A percentile compares a stretch with the other conserved stretches of the same genome.
These are phyloP conservation scores for Apiosordaria backusii DNA, from an alignment of 495 filamentous ascomycete genomes.

Conservation along the genomic window DNA sequence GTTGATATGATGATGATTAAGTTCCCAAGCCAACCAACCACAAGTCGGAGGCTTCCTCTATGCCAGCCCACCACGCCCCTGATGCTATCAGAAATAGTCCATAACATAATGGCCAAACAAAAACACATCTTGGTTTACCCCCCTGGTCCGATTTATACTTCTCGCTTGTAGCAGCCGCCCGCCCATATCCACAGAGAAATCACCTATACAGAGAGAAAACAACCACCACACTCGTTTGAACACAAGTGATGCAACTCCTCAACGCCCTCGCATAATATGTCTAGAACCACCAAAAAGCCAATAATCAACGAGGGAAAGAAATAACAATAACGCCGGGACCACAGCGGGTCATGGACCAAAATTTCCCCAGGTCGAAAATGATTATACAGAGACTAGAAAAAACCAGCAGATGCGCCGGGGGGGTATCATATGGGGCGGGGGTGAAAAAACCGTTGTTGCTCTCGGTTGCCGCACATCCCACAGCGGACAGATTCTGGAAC, in stretches of 20 bases:
- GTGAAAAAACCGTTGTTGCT: not conserved
- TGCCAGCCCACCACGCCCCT: not conserved
- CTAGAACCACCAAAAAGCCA: conserved; percentile 1
- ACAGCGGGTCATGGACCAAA: conserved; percentile 3
- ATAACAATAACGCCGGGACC: conserved; percentile 7
- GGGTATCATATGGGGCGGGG: not conserved
- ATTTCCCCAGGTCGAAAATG: not conserved
- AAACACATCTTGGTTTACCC: not conserved
- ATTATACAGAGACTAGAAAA: conserved; percentile 10
- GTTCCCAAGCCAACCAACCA: not conserved
- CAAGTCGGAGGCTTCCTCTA: not conserved
- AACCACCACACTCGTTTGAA: not conserved
- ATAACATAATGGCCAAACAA: too few relatives aligned
- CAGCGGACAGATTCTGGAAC: not conserved
- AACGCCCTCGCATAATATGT: conserved; percentile 11
- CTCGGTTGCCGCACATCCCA: conserved; percentile 4
- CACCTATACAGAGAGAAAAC: not conserved
- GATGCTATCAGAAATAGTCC: not conserved
- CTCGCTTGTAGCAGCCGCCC: not conserved
- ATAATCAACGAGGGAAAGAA: not conserved
- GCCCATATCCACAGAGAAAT: not conserved
- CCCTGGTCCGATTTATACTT: not conserved
- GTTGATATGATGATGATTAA: not conserved
- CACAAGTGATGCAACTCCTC: not conserved
- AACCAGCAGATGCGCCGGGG: conserved; percentile 8